These are phyloP conservation scores for Mortierella sp. DNA, from an alignment of 371 early-diverging fungal species.

Conservation along the genomic window DNA sequence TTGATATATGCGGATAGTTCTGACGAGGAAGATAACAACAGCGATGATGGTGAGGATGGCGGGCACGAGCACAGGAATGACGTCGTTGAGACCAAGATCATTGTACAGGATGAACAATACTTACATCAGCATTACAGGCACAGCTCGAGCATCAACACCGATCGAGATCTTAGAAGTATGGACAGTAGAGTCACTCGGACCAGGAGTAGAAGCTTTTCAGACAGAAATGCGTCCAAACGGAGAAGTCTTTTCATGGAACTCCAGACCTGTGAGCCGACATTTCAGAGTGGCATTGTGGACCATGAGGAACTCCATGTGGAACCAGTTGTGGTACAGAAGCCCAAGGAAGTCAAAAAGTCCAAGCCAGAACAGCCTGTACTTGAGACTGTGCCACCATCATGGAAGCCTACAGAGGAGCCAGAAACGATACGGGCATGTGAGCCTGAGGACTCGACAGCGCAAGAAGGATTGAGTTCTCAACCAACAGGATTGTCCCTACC, in stretches of 20 bases:
- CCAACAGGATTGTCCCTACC: background rate
- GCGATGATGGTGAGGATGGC: background rate
- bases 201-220: constrained; percentile 3
- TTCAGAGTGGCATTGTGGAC: background rate
- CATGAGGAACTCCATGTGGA: background rate
- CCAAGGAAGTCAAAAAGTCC: background rate
- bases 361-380: background rate
- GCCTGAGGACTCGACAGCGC: background rate
- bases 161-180: constrained; percentile 1
- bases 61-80: constrained; percentile 8
- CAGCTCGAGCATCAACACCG: background rate
- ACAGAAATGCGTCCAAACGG: constrained; percentile 21
- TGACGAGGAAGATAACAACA: constrained; percentile 6
- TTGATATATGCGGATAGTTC: constrained; percentile 12
- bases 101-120: too few relatives aligned
- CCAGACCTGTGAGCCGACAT: constrained; percentile 14
- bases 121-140: background rate
- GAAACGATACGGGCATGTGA: background rate
- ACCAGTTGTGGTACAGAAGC: background rate
- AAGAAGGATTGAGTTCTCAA: background rate
- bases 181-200: constrained; percentile 2
- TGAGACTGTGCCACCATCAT: background rate
- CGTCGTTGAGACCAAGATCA: background rate
- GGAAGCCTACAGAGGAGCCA: background rate
- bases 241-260: constrained; percentile 43